Conservation (phyloP, 2,329 filamentous ascomycete genomes). For the Chaetomiaceae sp. region DNA sequence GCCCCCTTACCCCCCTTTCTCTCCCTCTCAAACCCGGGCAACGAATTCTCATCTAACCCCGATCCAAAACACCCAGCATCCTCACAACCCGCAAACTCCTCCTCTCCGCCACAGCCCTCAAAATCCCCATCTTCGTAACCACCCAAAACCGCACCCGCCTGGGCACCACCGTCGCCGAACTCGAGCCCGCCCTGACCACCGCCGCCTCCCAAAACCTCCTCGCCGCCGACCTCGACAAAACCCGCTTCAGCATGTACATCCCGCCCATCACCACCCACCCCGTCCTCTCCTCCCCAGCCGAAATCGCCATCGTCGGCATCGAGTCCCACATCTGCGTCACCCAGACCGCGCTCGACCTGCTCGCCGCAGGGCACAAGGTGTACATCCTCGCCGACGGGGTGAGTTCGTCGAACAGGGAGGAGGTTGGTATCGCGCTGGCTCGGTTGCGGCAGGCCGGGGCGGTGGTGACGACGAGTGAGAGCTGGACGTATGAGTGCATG, state of each 20-base stretch:
- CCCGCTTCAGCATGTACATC: constrained; percentile 81
- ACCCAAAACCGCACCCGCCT: constrained; percentile 79
- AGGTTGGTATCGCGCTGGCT: constrained; percentile 73
- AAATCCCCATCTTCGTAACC: constrained; percentile 77
- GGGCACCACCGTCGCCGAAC: constrained; percentile 71
- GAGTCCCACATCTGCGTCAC: constrained; percentile 93
- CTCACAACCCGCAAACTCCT: constrained; percentile 65
- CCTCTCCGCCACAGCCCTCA: constrained; percentile 56
- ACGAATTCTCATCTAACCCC: no score
- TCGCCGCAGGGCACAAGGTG: constrained; percentile 69
- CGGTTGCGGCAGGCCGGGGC: constrained; percentile 72
- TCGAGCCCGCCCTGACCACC: constrained; percentile 50
- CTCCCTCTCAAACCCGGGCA: neutral
- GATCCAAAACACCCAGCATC: constrained; percentile 46
- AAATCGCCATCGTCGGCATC: constrained; percentile 78
- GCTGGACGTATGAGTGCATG: constrained; percentile 82
- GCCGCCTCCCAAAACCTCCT: constrained; percentile 46
- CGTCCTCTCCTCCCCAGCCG: constrained; percentile 22
- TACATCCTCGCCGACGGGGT: constrained; percentile 88
- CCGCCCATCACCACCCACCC: constrained; percentile 52
- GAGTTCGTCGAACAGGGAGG: constrained; percentile 77
- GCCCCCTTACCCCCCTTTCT: constrained; percentile 2
- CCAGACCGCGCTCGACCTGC: constrained; percentile 81
- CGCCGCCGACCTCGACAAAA: constrained; percentile 67
- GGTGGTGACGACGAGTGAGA: constrained; percentile 80